These are phyloP conservation scores for Tetrahymena thermophila DNA, from an alignment of 73 alveolate genomes.

Conservation along the genomic window DNA sequence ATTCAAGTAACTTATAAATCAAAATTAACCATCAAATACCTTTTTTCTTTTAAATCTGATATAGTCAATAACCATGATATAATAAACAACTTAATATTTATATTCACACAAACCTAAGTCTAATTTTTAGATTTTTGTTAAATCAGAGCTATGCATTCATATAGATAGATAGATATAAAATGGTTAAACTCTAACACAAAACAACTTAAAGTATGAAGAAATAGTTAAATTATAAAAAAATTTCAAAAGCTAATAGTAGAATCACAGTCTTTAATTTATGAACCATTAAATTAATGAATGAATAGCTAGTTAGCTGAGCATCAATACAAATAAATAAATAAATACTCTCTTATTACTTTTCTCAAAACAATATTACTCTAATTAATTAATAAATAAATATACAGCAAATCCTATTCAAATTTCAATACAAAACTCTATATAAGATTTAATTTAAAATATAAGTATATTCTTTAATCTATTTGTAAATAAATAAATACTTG, in stretches of 20 bases:
- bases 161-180: too few species aligned
- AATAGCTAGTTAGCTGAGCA: background rate
- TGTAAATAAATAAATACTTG: background rate
- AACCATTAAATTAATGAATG: too few species aligned
- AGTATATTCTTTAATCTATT: background rate
- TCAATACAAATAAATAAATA: background rate
- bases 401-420: background rate
- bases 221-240: too few species aligned
- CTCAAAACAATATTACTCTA: background rate
- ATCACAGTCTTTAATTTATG: background rate
- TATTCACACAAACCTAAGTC: background rate
- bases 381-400: background rate
- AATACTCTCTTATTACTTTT: background rate
- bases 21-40: background rate
- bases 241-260: background rate
- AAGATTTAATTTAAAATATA: background rate
- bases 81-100: too few species aligned
- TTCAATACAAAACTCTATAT: background rate
- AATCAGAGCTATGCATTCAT: background rate
- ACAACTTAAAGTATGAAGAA: too few species aligned
- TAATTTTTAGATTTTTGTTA: background rate
- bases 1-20: background rate
- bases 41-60: background rate
- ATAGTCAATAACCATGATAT: background rate
- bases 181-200: background rate